These are phyloP conservation scores for Sporisorium scitamineum DNA, from an alignment of 1,284 basidiomycete genomes.

Conservation along the genomic window DNA sequence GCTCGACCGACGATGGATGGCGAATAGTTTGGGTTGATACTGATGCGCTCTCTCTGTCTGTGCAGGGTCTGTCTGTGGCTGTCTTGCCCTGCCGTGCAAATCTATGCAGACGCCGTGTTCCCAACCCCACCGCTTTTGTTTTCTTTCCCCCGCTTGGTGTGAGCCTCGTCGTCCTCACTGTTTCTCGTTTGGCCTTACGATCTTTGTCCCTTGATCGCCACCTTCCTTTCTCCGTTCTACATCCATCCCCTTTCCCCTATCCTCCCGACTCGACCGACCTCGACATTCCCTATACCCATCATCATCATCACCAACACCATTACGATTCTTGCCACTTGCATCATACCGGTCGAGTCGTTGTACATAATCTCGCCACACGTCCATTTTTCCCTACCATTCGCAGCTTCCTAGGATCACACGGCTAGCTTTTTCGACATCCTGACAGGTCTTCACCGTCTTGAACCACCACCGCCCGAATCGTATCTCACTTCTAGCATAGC, in stretches of 20 bases:
- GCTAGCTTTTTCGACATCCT: background rate
- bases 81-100: slow-evolving; percentile 2
- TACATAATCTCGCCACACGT: slow-evolving; percentile 1
- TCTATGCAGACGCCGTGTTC: slow-evolving; percentile 1
- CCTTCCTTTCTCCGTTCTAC: slow-evolving; percentile 1
- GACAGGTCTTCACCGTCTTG: background rate
- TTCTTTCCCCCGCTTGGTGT: background rate
- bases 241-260: slow-evolving; percentile 6
- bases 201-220: background rate
- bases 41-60: background rate
- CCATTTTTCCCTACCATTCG: background rate
- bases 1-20: background rate
- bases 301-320: slow-evolving; percentile 8
- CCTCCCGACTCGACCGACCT: slow-evolving; percentile 26
- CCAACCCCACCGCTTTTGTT: slow-evolving; percentile 1
- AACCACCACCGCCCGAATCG: background rate
- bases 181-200: background rate
- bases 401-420: background rate
- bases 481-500: background rate
- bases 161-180: background rate
- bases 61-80: background rate
- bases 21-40: slow-evolving; percentile 3
- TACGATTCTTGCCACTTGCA: background rate
- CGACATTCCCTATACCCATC: slow-evolving; percentile 18
- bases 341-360: slow-evolving; percentile 14